These are phyloP conservation scores for Dacryopinax primogenitus DNA, from an alignment of 768 basidiomycete species.

Conservation along the genomic window DNA sequence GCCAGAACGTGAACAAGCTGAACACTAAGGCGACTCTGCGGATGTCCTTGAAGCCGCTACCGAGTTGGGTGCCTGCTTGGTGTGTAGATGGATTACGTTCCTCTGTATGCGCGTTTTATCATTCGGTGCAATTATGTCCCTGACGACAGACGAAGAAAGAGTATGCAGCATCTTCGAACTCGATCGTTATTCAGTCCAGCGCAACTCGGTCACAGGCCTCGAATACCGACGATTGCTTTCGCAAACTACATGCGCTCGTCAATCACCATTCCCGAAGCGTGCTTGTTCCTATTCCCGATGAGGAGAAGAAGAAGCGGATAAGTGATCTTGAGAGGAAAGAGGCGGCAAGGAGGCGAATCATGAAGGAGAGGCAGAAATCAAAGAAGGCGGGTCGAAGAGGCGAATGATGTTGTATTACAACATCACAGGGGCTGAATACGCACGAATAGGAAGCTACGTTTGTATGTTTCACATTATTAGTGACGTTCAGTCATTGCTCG, in stretches of 20 bases:
- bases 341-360: too few relatives aligned
- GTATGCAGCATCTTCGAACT: conserved; percentile 54
- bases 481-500: too few relatives aligned
- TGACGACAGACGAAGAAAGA: conserved; percentile 34
- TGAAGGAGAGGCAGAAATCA: conserved; percentile 19
- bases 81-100: conserved; percentile 36
- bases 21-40: conserved; percentile 65
- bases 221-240: conserved; percentile 59
- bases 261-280: conserved; percentile 8
- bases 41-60: conserved; percentile 36
- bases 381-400: conserved; percentile 20
- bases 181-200: conserved; percentile 56
- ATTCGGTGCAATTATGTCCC: background rate
- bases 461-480: too few relatives aligned
- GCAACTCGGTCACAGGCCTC: conserved; percentile 62
- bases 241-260: conserved; percentile 37
- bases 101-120: conserved; percentile 34
- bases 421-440: too few relatives aligned
- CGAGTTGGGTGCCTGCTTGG: conserved; percentile 61
- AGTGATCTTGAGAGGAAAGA: too few relatives aligned
- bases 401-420: background rate
- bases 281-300: conserved; percentile 10
- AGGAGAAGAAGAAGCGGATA: conserved; percentile 14
- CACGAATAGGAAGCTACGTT: too few relatives aligned
- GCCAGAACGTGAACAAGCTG: conserved; percentile 78